Evolutionary conservation across 2,329 filamentous ascomycete genomes (phyloP).

Genomic region (Fusarium sp.): DNA sequence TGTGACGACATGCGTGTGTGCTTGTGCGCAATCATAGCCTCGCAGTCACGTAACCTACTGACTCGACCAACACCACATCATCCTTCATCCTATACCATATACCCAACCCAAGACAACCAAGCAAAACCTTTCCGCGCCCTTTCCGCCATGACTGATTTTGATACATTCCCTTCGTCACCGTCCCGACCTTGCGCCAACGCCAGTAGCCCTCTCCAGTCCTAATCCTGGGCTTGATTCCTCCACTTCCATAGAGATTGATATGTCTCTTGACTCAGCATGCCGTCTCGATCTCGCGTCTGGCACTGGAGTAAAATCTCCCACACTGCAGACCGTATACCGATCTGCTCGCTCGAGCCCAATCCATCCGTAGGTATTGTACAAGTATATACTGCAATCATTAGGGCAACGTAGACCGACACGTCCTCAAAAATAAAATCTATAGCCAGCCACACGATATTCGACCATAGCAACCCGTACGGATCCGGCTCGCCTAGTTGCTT

Average conservation of each 20-base stretch:
- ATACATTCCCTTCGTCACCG: slow-evolving; percentile 48
- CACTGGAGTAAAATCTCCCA: slow-evolving; percentile 5
- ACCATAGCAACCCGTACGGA: slow-evolving; percentile 8
- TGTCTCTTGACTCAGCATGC: slow-evolving; percentile 38
- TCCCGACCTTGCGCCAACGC: slow-evolving; percentile 49
- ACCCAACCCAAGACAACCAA: slow-evolving; percentile 46
- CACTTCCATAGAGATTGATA: slow-evolving; percentile 24
- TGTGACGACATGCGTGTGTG: slow-evolving; percentile 18
- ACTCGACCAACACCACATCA: slow-evolving; percentile 28
- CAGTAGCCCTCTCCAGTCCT: slow-evolving; percentile 42
- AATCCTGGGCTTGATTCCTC: slow-evolving; percentile 11
- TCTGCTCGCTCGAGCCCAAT: slow-evolving; percentile 2
- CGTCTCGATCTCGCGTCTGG: slow-evolving; percentile 15
- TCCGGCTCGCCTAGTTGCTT: slow-evolving; percentile 3
- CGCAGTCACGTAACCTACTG: slow-evolving; percentile 22
- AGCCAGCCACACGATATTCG: slow-evolving; percentile 23
- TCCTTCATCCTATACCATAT: slow-evolving; percentile 43
- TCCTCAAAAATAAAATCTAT: slow-evolving; percentile 28
- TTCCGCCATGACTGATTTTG: slow-evolving; percentile 43
- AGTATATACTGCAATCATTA: slow-evolving; percentile 46
- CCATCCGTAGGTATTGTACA: slow-evolving; percentile 47
- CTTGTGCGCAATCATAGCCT: slow-evolving; percentile 32
- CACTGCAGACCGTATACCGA: not conserved
- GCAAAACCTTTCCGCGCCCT: slow-evolving; percentile 37
- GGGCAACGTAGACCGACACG: slow-evolving; percentile 23